Percentiles rank a stretch among this genome's conserved stretches.
Evolutionary conservation across 208 protist species (phyloP).

Genomic region (Leishmania lainsoni): DNA sequence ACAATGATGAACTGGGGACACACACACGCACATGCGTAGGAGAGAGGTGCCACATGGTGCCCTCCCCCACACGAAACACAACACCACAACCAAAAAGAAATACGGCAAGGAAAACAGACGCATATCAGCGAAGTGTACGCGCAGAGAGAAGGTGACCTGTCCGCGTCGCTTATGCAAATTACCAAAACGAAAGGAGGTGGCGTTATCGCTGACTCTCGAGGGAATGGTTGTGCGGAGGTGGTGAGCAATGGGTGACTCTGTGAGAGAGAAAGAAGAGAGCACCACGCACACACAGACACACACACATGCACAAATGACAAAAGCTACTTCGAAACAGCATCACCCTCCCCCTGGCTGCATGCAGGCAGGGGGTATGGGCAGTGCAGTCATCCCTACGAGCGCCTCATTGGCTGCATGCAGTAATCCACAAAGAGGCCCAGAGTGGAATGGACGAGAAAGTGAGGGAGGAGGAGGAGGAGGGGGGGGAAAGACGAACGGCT

Average conservation of each 20-base stretch:
- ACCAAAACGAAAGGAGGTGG: background rate
- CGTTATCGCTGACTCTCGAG: no score
- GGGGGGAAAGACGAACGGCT: background rate
- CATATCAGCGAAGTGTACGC: background rate
- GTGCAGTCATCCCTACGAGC: background rate
- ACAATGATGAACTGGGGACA: background rate
- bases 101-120: constrained; percentile 1
- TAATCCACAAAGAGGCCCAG: background rate
- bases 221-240: background rate
- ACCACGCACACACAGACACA: background rate
- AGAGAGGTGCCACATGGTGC: no score
- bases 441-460: background rate
- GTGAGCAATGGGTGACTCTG: background rate
- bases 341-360: background rate
- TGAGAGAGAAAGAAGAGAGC: background rate
- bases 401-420: background rate
- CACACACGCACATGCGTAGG: background rate
- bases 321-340: background rate
- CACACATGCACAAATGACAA: background rate
- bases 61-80: no score
- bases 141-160: background rate
- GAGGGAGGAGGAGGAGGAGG: background rate
- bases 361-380: background rate
- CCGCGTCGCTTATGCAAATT: background rate
- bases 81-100: constrained; percentile 9